Evolutionary conservation across 768 basidiomycete species (phyloP).

Genomic region (Boletus sp.): DNA sequence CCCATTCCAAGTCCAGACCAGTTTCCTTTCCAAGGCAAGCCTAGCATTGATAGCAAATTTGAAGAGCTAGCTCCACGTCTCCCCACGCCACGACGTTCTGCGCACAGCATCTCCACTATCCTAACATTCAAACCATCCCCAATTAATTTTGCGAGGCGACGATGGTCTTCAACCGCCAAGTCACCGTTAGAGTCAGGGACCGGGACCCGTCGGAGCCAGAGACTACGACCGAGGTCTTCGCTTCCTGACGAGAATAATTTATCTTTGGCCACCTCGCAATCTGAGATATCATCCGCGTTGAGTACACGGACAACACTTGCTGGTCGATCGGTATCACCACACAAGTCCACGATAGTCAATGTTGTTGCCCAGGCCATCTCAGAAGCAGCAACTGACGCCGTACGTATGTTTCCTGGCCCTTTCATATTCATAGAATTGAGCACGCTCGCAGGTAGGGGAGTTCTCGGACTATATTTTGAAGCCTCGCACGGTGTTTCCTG

Average conservation of each 20-base stretch:
- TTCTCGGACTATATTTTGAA: conserved; percentile 25
- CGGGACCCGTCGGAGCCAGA: conserved; percentile 35
- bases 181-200: conserved; percentile 35
- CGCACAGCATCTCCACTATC: conserved; percentile 35
- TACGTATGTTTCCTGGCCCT: conserved; percentile 29
- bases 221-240: conserved; percentile 32
- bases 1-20: conserved; percentile 37
- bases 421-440: conserved; percentile 32
- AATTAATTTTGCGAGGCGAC: conserved; percentile 59
- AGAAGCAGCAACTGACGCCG: conserved; percentile 30
- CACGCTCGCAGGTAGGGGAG: conserved; percentile 30
- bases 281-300: conserved; percentile 29
- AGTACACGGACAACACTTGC: conserved; percentile 32
- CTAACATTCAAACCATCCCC: conserved; percentile 62
- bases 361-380: conserved; percentile 21
- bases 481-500: conserved; percentile 26
- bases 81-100: conserved; percentile 23
- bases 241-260: conserved; percentile 32
- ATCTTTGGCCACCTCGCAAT: conserved; percentile 25
- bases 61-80: conserved; percentile 23
- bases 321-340: conserved; percentile 34
- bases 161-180: conserved; percentile 50
- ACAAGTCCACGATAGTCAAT: conserved; percentile 25
- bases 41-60: conserved; percentile 16
- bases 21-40: conserved; percentile 22